These are phyloP conservation scores for Botryotinia calthae DNA, from an alignment of 2,329 filamentous ascomycete species.

Conservation along the genomic window DNA sequence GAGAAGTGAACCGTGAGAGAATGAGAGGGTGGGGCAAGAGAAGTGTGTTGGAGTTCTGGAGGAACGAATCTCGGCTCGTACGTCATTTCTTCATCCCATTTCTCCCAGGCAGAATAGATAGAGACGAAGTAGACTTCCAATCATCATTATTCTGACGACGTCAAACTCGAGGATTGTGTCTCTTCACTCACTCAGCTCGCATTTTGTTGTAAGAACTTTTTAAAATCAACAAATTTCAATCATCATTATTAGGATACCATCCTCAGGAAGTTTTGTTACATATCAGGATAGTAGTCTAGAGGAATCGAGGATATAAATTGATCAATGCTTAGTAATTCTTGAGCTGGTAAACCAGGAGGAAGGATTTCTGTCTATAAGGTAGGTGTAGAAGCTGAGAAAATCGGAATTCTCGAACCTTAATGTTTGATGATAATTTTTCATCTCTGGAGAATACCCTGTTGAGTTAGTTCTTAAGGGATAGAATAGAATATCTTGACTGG, in stretches of 20 bases:
- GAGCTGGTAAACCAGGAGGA: not conserved
- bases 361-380: not conserved
- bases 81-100: too few species aligned
- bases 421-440: not conserved
- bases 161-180: not conserved
- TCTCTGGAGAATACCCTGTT: not conserved
- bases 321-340: not conserved
- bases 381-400: not conserved
- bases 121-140: not conserved
- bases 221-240: not conserved
- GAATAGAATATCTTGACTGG: not conserved
- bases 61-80: not conserved
- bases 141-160: not conserved
- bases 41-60: not conserved
- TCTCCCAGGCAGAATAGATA: too few species aligned
- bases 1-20: not conserved
- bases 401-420: not conserved
- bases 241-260: not conserved
- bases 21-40: rapidly evolving
- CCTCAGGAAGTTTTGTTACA: not conserved
- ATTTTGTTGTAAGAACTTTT: not conserved
- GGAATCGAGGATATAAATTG: not conserved
- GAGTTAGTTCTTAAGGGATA: not conserved
- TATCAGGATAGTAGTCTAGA: not conserved
- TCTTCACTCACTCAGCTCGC: not conserved